These are phyloP conservation scores for Artemisia annua DNA, from an alignment of 129 eudicot species.

Conservation along the genomic window DNA sequence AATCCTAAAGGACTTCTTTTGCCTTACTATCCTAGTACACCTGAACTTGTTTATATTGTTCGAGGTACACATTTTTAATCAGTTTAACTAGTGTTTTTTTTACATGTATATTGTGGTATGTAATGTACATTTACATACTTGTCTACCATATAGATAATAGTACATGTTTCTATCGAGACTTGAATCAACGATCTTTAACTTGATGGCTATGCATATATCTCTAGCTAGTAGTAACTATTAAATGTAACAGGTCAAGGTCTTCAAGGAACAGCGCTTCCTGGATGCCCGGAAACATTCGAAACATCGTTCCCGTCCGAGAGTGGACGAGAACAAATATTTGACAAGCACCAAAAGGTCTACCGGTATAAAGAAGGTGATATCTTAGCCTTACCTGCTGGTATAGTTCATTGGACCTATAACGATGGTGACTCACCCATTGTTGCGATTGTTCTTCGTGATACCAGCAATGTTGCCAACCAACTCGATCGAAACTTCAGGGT, in stretches of 20 bases:
- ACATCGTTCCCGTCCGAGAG: conserved; percentile 19
- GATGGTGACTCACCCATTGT: conserved; percentile 50
- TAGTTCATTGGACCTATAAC: conserved; percentile 56
- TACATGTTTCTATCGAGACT: too few species aligned
- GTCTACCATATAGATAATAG: too few species aligned
- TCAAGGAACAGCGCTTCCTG: conserved; percentile 57
- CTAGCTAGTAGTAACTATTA: neutral
- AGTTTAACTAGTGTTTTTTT: too few species aligned
- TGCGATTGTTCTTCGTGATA: conserved; percentile 45
- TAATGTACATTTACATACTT: too few species aligned
- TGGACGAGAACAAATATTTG: conserved; percentile 20
- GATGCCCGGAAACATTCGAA: conserved; percentile 68
- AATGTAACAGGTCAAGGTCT: conserved; percentile 49
- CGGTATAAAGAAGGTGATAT: conserved; percentile 56
- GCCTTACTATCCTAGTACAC: conserved; percentile 56
- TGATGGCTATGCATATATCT: too few species aligned
- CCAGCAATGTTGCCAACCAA: conserved; percentile 56
- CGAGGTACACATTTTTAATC: conserved; percentile 32
- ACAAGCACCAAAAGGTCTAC: conserved; percentile 62
- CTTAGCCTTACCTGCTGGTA: conserved; percentile 53
- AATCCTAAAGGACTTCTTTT: conserved; percentile 52
- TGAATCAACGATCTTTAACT: too few species aligned
- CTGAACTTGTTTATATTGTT: conserved; percentile 47
- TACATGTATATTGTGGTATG: too few species aligned
- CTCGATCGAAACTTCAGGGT: conserved; percentile 62